Evolutionary conservation across 352 stramenopile genomes (phyloP), one percentile per base, ranked within the genome.

Genomic region (Phytophthora pistaciae): DNA sequence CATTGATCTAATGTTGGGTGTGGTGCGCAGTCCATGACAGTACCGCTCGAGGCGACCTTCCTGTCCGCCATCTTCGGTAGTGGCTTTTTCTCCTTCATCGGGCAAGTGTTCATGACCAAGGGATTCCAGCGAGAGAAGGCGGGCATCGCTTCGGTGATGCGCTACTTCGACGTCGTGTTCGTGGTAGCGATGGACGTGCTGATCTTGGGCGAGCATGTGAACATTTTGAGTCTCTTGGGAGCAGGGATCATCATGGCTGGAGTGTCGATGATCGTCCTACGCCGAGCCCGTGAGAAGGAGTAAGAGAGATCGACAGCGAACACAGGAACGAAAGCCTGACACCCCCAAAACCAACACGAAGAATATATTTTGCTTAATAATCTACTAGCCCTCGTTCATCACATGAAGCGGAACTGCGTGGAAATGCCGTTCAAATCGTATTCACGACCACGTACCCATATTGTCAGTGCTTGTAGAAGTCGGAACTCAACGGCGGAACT

Each of bases 111-210:
- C 55, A 69, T 85, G 59, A 82, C 74, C 1, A 74, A 64, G 25
- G 77, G 79, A 14, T 79, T 87, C 25, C 77, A 87, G 58, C 49
- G 66, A 16, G 79, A 82, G 50, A 75, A 84, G n/a, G 69, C 71
- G 16, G 77, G 77, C 13, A 65, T 80, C 36, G 74, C 70, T 14
- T 84, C 79, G 5, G 61, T 82, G 18, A 78, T 83, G 64, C 77
- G 77, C 11, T 81, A 84, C 56, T 77, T 80, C 57, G 77, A 83
- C 58, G 68, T 84, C 16, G 74, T 80, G 10, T 79, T 84, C 44
- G 72, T 77, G 3, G 79, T 85, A 25, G 49, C 76, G 40, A 82
- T 83, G 60, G 76, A 86, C 61, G 64, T 68, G 25, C 36, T 72
- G 6, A 60, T 82, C 31, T 59, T 83, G 25, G 66, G 68, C 10